Evolutionary conservation across 768 basidiomycete species (phyloP).

Genomic region (Mycena floridula): DNA sequence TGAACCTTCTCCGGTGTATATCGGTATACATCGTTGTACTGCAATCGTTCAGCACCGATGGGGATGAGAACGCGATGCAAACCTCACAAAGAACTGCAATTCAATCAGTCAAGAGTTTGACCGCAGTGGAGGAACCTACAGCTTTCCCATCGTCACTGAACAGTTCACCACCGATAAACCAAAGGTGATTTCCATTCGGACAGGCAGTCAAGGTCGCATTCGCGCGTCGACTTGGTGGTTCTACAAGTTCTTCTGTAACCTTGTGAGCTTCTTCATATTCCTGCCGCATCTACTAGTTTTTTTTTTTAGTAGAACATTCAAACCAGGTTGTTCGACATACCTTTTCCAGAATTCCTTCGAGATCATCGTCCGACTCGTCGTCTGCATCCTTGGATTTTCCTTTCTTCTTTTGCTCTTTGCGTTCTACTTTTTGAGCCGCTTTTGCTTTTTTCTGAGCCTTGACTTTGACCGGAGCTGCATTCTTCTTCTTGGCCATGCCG

Average conservation of each 20-base stretch:
- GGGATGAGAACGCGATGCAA: not conserved
- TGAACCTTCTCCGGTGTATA: slow-evolving; percentile 74
- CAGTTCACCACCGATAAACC: slow-evolving; percentile 83
- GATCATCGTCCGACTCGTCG: slow-evolving; percentile 68
- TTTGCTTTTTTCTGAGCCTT: slow-evolving; percentile 67
- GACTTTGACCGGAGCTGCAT: slow-evolving; percentile 28
- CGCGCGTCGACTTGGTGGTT: slow-evolving; percentile 76
- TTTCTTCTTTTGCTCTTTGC: slow-evolving; percentile 63
- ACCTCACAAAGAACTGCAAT: slow-evolving; percentile 49
- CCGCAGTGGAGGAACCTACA: slow-evolving; percentile 26
- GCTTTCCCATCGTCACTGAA: slow-evolving; percentile 84
- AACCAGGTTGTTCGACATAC: slow-evolving; percentile 27
- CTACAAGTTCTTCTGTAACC: slow-evolving; percentile 80
- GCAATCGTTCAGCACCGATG: no score
- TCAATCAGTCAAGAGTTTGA: not conserved
- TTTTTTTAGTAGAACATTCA: not conserved
- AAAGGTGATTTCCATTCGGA: slow-evolving; percentile 75
- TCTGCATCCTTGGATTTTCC: slow-evolving; percentile 39
- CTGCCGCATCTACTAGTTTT: slow-evolving; percentile 58
- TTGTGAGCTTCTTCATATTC: slow-evolving; percentile 82
- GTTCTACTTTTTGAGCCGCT: slow-evolving; percentile 59
- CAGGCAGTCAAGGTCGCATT: slow-evolving; percentile 79
- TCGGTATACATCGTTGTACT: slow-evolving; percentile 79
- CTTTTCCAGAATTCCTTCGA: slow-evolving; percentile 80
- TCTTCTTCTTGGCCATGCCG: slow-evolving; percentile 54